Conservation (phyloP, 176 grass and related monocot species). For the Oryza officinalis region DNA sequence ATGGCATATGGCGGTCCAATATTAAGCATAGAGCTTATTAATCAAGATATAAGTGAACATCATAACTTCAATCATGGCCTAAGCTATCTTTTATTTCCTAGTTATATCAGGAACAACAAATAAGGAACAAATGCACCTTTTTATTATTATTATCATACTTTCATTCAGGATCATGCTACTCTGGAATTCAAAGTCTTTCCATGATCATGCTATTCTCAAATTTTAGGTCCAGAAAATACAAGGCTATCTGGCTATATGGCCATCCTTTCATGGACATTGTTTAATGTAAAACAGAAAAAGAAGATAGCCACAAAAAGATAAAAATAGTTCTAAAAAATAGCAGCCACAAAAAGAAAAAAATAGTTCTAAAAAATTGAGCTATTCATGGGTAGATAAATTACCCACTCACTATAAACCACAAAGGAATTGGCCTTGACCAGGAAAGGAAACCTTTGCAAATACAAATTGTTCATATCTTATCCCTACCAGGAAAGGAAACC, state of each 20-base stretch:
- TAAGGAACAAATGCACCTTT: neutral
- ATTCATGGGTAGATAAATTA: neutral
- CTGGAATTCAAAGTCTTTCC: neutral
- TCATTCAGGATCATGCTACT: neutral
- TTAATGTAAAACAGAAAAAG: neutral
- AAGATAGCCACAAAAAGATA: slow-evolving; percentile 6
- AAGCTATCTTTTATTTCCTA: neutral
- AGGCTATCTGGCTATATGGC: neutral
- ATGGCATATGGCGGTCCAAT: too few species aligned
- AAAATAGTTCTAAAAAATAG: neutral
- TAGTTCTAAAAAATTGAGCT: neutral
- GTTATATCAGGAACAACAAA: neutral
- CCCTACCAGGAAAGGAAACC: too few species aligned
- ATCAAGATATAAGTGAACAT: neutral
- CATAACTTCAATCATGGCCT: neutral
- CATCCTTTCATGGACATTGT: neutral
- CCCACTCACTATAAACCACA: neutral
- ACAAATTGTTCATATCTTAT: too few species aligned
- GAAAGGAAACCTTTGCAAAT: too few species aligned
- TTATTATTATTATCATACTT: neutral
- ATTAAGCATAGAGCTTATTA: slow-evolving; percentile 1
- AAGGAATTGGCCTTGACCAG: neutral
- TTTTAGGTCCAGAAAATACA: neutral
- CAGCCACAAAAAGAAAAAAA: too few species aligned
- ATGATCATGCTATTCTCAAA: slow-evolving; percentile 7